A percentile compares a stretch with the other conserved stretches of the same genome.
Evolutionary conservation across 2,329 filamentous ascomycete genomes (phyloP).

Genomic region (Penicillium sp.): DNA sequence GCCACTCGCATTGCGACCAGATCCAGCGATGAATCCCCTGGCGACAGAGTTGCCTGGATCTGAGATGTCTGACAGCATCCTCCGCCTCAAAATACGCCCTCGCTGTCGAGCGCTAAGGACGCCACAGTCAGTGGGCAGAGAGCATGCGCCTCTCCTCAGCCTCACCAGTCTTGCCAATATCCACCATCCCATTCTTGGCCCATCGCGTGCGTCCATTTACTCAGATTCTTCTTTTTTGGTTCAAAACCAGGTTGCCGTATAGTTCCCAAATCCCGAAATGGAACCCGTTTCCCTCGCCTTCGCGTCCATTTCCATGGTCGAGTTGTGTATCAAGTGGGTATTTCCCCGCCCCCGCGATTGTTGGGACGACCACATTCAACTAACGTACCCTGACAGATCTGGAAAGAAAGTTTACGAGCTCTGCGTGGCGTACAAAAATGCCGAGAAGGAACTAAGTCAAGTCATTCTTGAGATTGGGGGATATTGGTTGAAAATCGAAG

Average conservation of each 20-base stretch:
- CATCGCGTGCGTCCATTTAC: not conserved
- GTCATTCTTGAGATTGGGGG: not conserved
- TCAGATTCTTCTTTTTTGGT: not conserved
- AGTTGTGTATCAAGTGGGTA: conserved; percentile 3
- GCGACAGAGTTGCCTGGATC: not conserved
- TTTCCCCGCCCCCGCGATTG: not conserved
- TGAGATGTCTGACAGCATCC: not conserved
- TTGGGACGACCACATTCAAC: not conserved
- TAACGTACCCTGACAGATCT: not conserved
- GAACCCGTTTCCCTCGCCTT: not conserved
- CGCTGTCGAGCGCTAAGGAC: not conserved
- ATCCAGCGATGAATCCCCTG: not conserved
- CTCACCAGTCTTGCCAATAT: not conserved
- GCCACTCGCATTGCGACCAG: not conserved
- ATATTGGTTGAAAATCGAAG: not conserved
- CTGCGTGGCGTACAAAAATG: not conserved
- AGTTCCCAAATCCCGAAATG: not conserved
- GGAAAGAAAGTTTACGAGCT: not conserved
- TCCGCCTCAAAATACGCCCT: not conserved
- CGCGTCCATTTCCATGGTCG: not conserved
- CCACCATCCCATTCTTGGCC: not conserved
- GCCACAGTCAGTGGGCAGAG: conserved; percentile 1
- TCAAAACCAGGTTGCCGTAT: not conserved
- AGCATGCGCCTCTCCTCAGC: conserved; percentile 1
- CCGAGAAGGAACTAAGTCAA: not conserved